Evolutionary conservation across 1,139 yeast species (phyloP).

Genomic region (Nakaseomyces delphensis): DNA sequence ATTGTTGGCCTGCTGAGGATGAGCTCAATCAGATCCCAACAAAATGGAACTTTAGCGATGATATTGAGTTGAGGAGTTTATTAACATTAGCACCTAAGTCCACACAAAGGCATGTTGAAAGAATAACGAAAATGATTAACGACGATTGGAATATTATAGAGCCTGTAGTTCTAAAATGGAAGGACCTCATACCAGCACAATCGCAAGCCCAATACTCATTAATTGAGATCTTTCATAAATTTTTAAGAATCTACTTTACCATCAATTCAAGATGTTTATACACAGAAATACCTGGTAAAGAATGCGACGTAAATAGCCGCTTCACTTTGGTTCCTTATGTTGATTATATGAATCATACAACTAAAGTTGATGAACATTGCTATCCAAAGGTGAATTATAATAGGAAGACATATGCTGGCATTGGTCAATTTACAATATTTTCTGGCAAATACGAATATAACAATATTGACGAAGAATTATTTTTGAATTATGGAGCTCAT

Average conservation of each 20-base stretch:
- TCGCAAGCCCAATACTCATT: neutral
- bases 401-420: constrained; percentile 13
- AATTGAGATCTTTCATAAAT: constrained; percentile 33
- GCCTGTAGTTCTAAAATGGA: constrained; percentile 18
- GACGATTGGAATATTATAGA: constrained; percentile 22
- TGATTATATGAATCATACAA: constrained; percentile 76
- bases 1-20: constrained; percentile 43
- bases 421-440: constrained; percentile 22
- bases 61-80: constrained; percentile 11
- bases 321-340: constrained; percentile 89
- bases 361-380: constrained; percentile 32
- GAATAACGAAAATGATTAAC: constrained; percentile 16
- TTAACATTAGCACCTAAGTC: constrained; percentile 25
- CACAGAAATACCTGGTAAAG: constrained; percentile 53
- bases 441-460: constrained; percentile 29
- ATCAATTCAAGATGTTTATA: constrained; percentile 88
- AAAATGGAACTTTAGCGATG: constrained; percentile 36
- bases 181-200: neutral
- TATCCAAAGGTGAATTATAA: constrained; percentile 18
- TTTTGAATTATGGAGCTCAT: constrained; percentile 80
- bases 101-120: constrained; percentile 16
- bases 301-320: constrained; percentile 41
- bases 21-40: constrained; percentile 47
- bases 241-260: constrained; percentile 71
- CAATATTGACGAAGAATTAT: constrained; percentile 47